Conservation (phyloP, 306 rosid species). For the Myrica gale region DNA sequence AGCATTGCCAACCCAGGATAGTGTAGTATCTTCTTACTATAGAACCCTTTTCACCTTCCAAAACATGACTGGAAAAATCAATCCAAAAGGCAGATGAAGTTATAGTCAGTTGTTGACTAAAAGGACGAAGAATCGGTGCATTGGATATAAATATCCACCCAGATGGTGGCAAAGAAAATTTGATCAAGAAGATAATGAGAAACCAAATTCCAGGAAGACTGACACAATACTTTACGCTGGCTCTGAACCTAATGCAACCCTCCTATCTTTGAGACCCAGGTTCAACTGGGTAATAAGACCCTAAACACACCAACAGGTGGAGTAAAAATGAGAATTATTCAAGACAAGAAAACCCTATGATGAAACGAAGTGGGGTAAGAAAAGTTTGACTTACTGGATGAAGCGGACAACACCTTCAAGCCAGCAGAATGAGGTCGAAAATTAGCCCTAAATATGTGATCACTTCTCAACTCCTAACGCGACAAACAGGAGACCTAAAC, state of each 20-base stretch:
- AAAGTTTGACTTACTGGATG: slow-evolving; percentile 70
- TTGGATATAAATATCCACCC: slow-evolving; percentile 10
- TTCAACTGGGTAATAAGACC: slow-evolving; percentile 26
- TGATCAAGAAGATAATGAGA: neutral
- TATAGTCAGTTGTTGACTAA: neutral
- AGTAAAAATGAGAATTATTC: slow-evolving; percentile 40
- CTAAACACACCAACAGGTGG: slow-evolving; percentile 46
- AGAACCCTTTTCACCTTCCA: neutral
- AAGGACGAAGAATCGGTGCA: neutral
- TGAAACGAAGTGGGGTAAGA: slow-evolving; percentile 47
- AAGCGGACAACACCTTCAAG: slow-evolving; percentile 65
- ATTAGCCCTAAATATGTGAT: slow-evolving; percentile 67
- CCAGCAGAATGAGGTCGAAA: slow-evolving; percentile 72
- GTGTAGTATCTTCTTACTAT: neutral
- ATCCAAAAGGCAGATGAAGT: neutral
- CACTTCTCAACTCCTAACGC: slow-evolving; percentile 85
- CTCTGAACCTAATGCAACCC: slow-evolving; percentile 42
- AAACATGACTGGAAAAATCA: neutral
- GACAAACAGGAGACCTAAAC: slow-evolving; percentile 86
- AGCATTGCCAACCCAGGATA: neutral
- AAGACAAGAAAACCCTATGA: slow-evolving; percentile 53
- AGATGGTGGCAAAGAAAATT: neutral
- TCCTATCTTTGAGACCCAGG: slow-evolving; percentile 27
- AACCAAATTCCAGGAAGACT: slow-evolving; percentile 3
- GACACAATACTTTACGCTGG: slow-evolving; percentile 12